These are phyloP conservation scores for Allantophomopsis lycopodina DNA, from an alignment of 2,329 filamentous ascomycete species.

Conservation along the genomic window DNA sequence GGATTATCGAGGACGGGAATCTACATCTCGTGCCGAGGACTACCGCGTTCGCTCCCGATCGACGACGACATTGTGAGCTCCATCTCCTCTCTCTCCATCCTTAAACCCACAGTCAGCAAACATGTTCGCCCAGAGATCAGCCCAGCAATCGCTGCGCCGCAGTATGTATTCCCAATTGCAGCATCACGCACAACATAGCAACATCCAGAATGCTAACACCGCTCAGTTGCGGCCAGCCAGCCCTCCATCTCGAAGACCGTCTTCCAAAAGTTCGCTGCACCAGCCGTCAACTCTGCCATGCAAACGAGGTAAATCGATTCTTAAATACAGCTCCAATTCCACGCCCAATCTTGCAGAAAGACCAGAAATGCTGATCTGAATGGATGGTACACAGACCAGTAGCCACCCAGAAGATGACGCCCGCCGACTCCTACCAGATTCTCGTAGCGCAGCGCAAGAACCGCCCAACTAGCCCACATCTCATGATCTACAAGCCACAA, in stretches of 20 bases:
- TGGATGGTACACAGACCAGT: slow-evolving; percentile 23
- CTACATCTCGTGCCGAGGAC: background rate
- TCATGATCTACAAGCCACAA: slow-evolving; percentile 57
- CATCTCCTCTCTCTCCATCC: background rate
- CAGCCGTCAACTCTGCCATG: slow-evolving; percentile 24
- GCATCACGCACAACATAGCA: background rate
- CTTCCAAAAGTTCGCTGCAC: slow-evolving; percentile 24
- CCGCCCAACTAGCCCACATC: slow-evolving; percentile 56
- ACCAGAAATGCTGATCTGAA: slow-evolving; percentile 4
- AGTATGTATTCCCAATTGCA: slow-evolving; percentile 14
- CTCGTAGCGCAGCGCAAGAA: slow-evolving; percentile 53
- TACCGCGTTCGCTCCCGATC: background rate
- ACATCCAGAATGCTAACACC: slow-evolving; percentile 3
- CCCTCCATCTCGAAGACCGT: slow-evolving; percentile 24
- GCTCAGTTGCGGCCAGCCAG: slow-evolving; percentile 27
- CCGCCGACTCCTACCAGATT: slow-evolving; percentile 33
- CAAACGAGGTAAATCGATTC: slow-evolving; percentile 31
- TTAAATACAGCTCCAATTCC: background rate
- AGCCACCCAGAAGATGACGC: slow-evolving; percentile 29
- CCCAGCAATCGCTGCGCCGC: slow-evolving; percentile 27
- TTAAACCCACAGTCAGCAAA: slow-evolving; percentile 9
- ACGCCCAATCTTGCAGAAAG: background rate
- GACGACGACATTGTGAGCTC: background rate
- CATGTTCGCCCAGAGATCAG: slow-evolving; percentile 28
- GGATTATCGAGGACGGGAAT: background rate